Evolutionary conservation across 805 yeast genomes (phyloP).

Genomic region (Cyberlindnera veronae): DNA sequence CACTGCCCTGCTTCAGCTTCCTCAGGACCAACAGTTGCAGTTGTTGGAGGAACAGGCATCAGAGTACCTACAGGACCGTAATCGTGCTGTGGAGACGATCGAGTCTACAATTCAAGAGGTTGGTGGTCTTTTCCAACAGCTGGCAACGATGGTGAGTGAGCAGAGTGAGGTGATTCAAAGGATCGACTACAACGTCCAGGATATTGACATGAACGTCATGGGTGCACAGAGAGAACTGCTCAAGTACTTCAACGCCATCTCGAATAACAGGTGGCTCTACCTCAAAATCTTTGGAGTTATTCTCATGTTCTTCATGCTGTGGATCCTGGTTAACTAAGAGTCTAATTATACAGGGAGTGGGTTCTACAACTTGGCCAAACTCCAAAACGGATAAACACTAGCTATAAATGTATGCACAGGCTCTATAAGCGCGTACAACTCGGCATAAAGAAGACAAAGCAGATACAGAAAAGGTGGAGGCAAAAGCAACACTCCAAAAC

Average conservation of each 20-base stretch:
- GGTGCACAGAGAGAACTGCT: conserved; percentile 95
- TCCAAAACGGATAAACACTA: too few relatives aligned
- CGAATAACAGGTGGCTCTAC: conserved; percentile 90
- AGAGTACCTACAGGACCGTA: conserved; percentile 76
- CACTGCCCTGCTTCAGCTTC: conserved; percentile 54
- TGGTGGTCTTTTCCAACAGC: conserved; percentile 88
- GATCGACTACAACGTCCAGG: conserved; percentile 93
- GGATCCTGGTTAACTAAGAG: conserved; percentile 76
- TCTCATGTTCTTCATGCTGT: conserved; percentile 66
- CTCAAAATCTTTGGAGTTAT: conserved; percentile 85
- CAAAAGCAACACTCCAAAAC: not conserved
- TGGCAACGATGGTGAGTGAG: conserved; percentile 96
- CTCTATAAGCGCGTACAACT: too few relatives aligned
- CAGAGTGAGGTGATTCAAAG: conserved; percentile 96
- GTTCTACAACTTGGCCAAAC: too few relatives aligned
- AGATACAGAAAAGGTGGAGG: not conserved
- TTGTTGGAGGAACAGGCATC: conserved; percentile 80
- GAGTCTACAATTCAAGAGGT: conserved; percentile 97
- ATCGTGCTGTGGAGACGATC: conserved; percentile 89
- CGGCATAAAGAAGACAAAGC: not conserved
- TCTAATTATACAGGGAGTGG: too few relatives aligned
- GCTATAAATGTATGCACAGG: too few relatives aligned
- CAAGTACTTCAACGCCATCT: conserved; percentile 82
- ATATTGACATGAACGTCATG: conserved; percentile 78
- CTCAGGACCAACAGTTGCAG: conserved; percentile 81